Conservation (phyloP, 257 asterid genomes). For the Lycium barbarum region DNA sequence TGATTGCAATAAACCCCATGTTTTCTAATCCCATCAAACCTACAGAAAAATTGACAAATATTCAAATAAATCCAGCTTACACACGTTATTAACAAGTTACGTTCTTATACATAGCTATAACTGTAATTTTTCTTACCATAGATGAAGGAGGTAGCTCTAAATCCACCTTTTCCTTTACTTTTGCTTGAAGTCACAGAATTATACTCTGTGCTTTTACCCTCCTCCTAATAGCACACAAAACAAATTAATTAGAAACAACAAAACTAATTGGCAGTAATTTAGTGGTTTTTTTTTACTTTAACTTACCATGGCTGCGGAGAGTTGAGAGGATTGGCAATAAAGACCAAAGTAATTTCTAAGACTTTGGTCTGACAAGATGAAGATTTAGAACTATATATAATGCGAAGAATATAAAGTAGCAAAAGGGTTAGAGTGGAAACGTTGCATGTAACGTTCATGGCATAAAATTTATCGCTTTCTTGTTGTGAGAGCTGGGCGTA, state of each 20-base stretch:
- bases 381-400: not conserved
- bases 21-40: constrained; percentile 63
- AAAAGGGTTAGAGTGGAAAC: constrained; percentile 14
- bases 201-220: constrained; percentile 42
- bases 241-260: not conserved
- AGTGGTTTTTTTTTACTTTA: not conserved
- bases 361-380: constrained; percentile 6
- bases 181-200: constrained; percentile 29
- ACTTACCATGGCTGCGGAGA: constrained; percentile 35
- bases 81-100: not conserved
- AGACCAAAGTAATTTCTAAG: not conserved
- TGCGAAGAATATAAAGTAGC: not conserved
- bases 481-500: constrained; percentile 27
- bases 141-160: constrained; percentile 67
- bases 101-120: not conserved
- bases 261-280: not conserved
- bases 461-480: constrained; percentile 48
- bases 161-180: constrained; percentile 65
- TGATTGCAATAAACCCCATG: constrained; percentile 73
- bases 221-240: constrained; percentile 49
- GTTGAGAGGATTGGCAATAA: not conserved
- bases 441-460: constrained; percentile 48
- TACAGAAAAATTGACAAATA: constrained; percentile 6
- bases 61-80: not conserved
- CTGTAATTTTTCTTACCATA: constrained; percentile 49